A percentile compares a stretch with the other conserved stretches of the same genome.
Conservation (phyloP, 441 rosid genomes). For the Croton laevigatus region DNA sequence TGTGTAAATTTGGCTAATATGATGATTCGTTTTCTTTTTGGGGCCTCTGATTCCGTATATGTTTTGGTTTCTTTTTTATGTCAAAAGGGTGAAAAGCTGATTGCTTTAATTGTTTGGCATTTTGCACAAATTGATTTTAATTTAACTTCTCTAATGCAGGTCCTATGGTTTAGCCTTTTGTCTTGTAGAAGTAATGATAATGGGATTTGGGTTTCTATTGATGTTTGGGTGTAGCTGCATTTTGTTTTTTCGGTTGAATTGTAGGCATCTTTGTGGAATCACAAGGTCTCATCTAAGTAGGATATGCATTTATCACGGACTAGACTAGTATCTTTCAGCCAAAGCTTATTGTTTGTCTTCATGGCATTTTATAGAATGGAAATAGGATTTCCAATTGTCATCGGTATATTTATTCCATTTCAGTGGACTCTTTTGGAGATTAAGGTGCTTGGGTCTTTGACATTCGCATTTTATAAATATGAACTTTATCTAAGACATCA, state of each 20-base stretch:
- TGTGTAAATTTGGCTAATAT: neutral
- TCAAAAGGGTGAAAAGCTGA: conserved; percentile 10
- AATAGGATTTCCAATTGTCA: neutral
- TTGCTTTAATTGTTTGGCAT: neutral
- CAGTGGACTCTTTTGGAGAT: neutral
- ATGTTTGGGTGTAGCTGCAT: neutral
- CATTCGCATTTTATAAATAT: neutral
- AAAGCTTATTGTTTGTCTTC: neutral
- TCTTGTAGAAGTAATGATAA: neutral
- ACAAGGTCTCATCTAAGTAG: neutral
- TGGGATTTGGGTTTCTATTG: neutral
- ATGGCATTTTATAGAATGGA: neutral
- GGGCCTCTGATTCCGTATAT: neutral
- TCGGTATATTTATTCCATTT: neutral
- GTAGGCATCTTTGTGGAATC: neutral
- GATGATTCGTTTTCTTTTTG: neutral
- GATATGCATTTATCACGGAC: no score
- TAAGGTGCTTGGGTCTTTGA: conserved; percentile 6
- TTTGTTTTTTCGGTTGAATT: neutral
- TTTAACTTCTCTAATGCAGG: neutral
- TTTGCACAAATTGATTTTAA: neutral
- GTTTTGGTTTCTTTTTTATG: neutral
- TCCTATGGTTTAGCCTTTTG: neutral
- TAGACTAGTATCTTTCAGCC: neutral
- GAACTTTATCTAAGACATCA: neutral